Conservation (phyloP, 805 yeast species). For the Suhomyces vadensis region DNA sequence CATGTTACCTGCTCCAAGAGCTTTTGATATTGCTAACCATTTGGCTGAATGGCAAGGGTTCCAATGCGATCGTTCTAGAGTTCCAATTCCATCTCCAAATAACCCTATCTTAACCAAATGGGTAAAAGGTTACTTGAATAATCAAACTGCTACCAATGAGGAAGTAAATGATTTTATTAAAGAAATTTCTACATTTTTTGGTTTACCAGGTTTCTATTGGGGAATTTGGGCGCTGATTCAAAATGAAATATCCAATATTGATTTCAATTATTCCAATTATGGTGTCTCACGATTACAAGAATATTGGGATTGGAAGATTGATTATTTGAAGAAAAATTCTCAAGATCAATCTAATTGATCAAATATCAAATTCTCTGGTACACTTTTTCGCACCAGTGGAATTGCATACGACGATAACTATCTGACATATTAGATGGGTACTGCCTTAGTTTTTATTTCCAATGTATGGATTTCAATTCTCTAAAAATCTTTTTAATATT, state of each 20-base stretch:
- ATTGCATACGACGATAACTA: no score
- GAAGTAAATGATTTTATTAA: conserved; percentile 47
- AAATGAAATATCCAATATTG: conserved; percentile 64
- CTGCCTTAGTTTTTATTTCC: not conserved
- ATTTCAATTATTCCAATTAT: conserved; percentile 67
- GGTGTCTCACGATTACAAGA: conserved; percentile 61
- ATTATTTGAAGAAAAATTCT: conserved; percentile 7
- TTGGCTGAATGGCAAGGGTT: conserved; percentile 84
- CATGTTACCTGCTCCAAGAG: conserved; percentile 70
- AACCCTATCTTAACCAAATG: conserved; percentile 54
- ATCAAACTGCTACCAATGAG: conserved; percentile 25
- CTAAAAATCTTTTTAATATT: conserved; percentile 4
- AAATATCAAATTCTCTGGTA: no score
- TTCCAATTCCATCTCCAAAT: conserved; percentile 50
- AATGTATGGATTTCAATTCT: conserved; percentile 4
- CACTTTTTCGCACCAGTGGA: no score
- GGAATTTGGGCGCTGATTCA: conserved; percentile 84
- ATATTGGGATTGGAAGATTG: conserved; percentile 66
- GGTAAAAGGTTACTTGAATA: conserved; percentile 56
- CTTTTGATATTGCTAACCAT: conserved; percentile 73
- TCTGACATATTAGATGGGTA: not conserved
- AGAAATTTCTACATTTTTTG: conserved; percentile 64
- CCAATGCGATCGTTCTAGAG: conserved; percentile 60
- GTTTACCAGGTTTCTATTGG: conserved; percentile 84
- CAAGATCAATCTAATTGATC: no score